Conservation (phyloP, 345 rosid genomes). For the Camelina neglecta region DNA sequence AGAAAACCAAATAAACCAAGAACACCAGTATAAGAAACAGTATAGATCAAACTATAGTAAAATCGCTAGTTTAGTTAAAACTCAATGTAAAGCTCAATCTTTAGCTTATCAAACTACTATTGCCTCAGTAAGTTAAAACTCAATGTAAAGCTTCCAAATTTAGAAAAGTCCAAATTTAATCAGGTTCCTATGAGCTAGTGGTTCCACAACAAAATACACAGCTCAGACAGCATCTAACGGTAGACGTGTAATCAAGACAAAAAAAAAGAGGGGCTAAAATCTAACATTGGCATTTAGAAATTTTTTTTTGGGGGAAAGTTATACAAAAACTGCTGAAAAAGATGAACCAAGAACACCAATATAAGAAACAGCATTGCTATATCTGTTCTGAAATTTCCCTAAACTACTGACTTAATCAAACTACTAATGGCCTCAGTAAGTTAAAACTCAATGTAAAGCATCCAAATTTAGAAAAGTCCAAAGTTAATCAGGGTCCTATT, state of each 20-base stretch:
- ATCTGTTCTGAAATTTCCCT: neutral
- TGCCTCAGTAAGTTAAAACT: slow-evolving; percentile 16
- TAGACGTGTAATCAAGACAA: slow-evolving; percentile 22
- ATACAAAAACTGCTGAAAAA: neutral
- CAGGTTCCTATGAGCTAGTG: slow-evolving; percentile 12
- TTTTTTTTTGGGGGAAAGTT: no score
- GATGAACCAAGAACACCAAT: neutral
- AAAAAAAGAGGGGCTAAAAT: neutral
- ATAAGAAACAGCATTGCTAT: neutral
- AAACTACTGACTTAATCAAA: neutral
- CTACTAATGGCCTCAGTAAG: slow-evolving; percentile 16
- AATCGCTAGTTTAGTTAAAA: no score
- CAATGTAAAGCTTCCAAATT: slow-evolving; percentile 34
- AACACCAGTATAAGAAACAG: no score
- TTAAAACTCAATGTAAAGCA: slow-evolving; percentile 15
- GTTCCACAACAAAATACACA: slow-evolving; percentile 27
- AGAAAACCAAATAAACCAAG: no score
- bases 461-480: slow-evolving; percentile 33
- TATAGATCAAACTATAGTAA: no score
- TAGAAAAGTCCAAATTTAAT: slow-evolving; percentile 12
- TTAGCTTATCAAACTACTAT: slow-evolving; percentile 5
- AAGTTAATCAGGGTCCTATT: slow-evolving; percentile 1
- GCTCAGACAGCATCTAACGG: slow-evolving; percentile 6
- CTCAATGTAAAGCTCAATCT: no score
- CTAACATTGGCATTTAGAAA: slow-evolving; percentile 21